Conservation (phyloP, 495 filamentous ascomycete genomes). For the Neurospora sublineolata region DNA sequence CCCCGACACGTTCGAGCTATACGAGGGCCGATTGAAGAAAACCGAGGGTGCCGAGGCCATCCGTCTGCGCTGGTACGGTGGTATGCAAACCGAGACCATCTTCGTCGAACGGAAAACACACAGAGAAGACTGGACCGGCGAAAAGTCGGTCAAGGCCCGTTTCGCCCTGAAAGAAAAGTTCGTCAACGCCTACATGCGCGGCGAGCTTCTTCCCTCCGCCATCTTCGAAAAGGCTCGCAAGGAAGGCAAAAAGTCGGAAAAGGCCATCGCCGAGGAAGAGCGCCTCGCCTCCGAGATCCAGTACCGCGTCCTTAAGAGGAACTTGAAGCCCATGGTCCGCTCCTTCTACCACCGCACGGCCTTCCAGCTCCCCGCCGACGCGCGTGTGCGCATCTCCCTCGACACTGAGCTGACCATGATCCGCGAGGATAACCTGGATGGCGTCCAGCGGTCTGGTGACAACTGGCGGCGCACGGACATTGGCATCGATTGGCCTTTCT, state of each 20-base stretch:
- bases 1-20: conserved; percentile 82
- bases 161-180: conserved; percentile 95
- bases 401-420: conserved; percentile 93
- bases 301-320: conserved; percentile 76
- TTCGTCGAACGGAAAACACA: conserved; percentile 98
- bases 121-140: conserved; percentile 97
- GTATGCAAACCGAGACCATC: conserved; percentile 85
- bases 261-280: conserved; percentile 83
- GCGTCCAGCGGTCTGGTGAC: conserved; percentile 57
- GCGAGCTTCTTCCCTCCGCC: conserved; percentile 66
- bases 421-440: conserved; percentile 90
- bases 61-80: conserved; percentile 93
- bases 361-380: conserved; percentile 94
- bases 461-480: conserved; percentile 99
- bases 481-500: conserved; percentile 90
- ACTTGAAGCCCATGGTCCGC: conserved; percentile 73
- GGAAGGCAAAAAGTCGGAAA: conserved; percentile 82
- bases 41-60: conserved; percentile 96
- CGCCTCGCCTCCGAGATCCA: conserved; percentile 85
- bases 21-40: conserved; percentile 89
- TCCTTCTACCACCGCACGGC: conserved; percentile 97
- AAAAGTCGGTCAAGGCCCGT: conserved; percentile 95
- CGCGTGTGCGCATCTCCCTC: conserved; percentile 89
- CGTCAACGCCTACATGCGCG: conserved; percentile 77
- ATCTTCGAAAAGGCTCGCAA: conserved; percentile 91